These are phyloP conservation scores for Neolentinus lepideus DNA, from an alignment of 1,284 basidiomycete genomes.

Conservation along the genomic window DNA sequence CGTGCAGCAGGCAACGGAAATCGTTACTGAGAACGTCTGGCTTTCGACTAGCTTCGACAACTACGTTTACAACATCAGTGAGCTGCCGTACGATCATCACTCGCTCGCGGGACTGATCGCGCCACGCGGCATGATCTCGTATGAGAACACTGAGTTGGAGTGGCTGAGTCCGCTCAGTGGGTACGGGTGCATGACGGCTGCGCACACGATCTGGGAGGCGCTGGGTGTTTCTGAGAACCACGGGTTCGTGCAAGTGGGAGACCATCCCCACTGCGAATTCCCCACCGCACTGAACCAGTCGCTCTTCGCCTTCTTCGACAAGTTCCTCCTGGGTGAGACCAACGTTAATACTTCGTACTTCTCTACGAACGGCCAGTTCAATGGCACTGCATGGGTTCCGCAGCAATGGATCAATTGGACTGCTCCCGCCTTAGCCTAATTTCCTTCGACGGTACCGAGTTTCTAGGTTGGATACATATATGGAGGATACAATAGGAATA, in stretches of 20 bases:
- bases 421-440: constrained; percentile 27
- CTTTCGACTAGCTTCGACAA: constrained; percentile 39
- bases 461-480: no score
- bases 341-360: constrained; percentile 36
- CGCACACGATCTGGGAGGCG: constrained; percentile 38
- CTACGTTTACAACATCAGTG: constrained; percentile 32
- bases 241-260: constrained; percentile 43
- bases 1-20: constrained; percentile 43
- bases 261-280: constrained; percentile 46
- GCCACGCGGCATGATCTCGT: constrained; percentile 40
- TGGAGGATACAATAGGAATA: no score
- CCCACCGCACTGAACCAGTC: constrained; percentile 32
- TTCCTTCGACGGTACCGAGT: not conserved
- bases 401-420: constrained; percentile 42
- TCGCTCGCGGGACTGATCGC: constrained; percentile 42
- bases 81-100: constrained; percentile 48
- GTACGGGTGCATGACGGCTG: constrained; percentile 42
- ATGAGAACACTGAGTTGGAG: constrained; percentile 43
- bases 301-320: constrained; percentile 43
- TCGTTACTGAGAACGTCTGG: constrained; percentile 49
- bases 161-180: constrained; percentile 42
- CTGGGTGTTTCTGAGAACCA: constrained; percentile 36
- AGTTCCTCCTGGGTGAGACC: constrained; percentile 37
- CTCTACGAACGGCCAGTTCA: constrained; percentile 35
- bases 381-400: constrained; percentile 30